Base-by-base conservation (phyloP, 805 yeast species). In the Tetrapisispora taiwanensis region DNA sequence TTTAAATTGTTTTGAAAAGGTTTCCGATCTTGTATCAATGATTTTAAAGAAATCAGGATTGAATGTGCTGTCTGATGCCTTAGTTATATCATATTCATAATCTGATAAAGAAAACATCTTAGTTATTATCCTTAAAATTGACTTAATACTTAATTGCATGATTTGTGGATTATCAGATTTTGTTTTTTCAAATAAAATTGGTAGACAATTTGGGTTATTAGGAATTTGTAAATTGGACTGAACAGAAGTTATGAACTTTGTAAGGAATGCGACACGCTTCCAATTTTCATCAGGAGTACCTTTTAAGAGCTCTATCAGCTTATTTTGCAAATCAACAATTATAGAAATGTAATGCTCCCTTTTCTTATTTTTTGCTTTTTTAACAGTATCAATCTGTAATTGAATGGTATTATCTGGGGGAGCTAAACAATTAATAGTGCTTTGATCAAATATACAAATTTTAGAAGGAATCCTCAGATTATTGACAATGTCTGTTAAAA, bases 121-220 rank as follows among this genome's bases (percentile, higher is more conserved):
- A 45, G 68, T 67, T 20, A 78, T 56, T 5, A 80, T 50, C n/a
- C 74, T 70, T 2, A 80, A 68, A 27, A 83, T 56, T 17, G 87
- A 81, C 42, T 74, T 76, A 46, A 80, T 62, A 17, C 84, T 79
- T 31, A 76, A 59, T 44, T 78, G 71, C 1, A 84, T 69, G 37
- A 85, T 63, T 1, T 72, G 63, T 0, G 95, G 95, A 59, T 86
- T 94, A 19, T 76, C 76, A n/a, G 74, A 71, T 13, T 70, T 62
- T 0, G 83, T 72, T 30, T 69, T 68, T 2, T 66, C 62, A 8
- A 74, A 68, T 28, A 84, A 62, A 2, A 73, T 52, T 30, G 59
- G 59, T 10, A 79, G 51, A 1, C 73, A 67, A 1, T 65, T 66
- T 3, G 60, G 54, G 41, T 69, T 67, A 0, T 73, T 60, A 3